Conservation (phyloP, 176 grass and related monocot genomes). For the Poa annua region DNA sequence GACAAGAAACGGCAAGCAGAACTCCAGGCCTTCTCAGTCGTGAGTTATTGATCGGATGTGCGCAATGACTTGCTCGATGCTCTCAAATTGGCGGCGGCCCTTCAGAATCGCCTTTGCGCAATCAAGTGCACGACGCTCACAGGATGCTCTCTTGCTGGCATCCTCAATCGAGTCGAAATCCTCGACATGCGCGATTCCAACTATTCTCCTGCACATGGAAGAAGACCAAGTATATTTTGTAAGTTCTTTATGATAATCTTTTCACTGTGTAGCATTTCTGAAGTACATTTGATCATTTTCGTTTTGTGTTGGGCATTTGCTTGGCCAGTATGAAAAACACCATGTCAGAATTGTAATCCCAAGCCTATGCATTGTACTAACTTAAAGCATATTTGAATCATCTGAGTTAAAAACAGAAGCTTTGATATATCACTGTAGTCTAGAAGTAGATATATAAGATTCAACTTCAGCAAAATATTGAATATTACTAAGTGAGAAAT, state of each 20-base stretch:
- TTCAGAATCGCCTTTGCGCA: conserved; percentile 78
- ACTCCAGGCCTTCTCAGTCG: background rate
- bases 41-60: conserved; percentile 37
- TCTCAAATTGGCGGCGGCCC: conserved; percentile 55
- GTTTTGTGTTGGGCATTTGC: background rate
- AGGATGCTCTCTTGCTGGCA: conserved; percentile 59
- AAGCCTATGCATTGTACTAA: background rate
- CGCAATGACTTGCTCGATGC: conserved; percentile 59
- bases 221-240: background rate
- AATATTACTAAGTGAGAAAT: background rate
- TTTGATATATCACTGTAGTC: background rate
- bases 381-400: background rate
- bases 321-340: background rate
- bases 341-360: background rate
- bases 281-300: background rate
- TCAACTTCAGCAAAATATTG: background rate
- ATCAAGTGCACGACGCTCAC: conserved; percentile 66
- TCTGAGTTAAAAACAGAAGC: background rate
- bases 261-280: background rate
- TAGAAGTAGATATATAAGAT: background rate
- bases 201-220: conserved; percentile 65
- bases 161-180: conserved; percentile 88
- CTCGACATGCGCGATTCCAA: conserved; percentile 88
- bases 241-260: background rate
- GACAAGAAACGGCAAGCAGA: background rate